These are phyloP conservation scores for Scutellaria galericulata DNA, from an alignment of 257 asterid genomes.

Conservation along the genomic window DNA sequence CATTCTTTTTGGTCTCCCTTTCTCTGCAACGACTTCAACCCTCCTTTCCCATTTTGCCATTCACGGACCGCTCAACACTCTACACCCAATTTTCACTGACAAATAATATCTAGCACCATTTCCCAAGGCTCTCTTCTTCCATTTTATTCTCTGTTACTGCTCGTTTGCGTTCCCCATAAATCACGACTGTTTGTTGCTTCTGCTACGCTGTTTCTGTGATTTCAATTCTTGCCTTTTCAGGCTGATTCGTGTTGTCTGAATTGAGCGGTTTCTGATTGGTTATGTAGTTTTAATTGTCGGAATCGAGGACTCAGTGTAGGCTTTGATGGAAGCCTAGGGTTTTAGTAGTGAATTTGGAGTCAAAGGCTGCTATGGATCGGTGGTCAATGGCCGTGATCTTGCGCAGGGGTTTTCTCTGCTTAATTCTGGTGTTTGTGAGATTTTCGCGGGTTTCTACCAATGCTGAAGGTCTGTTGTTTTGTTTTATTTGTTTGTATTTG, in stretches of 20 bases:
- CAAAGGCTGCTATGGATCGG: constrained; percentile 57
- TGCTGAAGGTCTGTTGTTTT: constrained; percentile 72
- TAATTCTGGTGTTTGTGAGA: constrained; percentile 50
- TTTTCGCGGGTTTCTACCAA: constrained; percentile 63
- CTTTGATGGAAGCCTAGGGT: constrained; percentile 43
- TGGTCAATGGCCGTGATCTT: constrained; percentile 58
- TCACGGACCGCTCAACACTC: constrained; percentile 40
- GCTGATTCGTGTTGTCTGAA: not conserved
- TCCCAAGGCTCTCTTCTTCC: not conserved
- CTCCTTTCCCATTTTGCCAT: constrained; percentile 18
- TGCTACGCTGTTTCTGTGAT: constrained; percentile 20
- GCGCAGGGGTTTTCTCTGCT: constrained; percentile 45
- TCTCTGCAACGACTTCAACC: constrained; percentile 40
- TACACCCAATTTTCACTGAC: constrained; percentile 24
- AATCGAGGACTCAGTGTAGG: constrained; percentile 31
- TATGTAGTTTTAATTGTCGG: constrained; percentile 30
- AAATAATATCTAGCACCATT: not conserved
- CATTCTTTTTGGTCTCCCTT: not conserved
- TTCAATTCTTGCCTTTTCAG: constrained; percentile 20
- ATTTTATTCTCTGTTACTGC: constrained; percentile 1
- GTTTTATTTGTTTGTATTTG: not conserved
- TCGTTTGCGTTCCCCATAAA: constrained; percentile 32
- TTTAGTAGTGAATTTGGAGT: constrained; percentile 35
- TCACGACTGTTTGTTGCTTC: constrained; percentile 28
- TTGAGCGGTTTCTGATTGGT: constrained; percentile 20